These are phyloP conservation scores for Phytophthora hybrid DNA, from an alignment of 352 stramenopile genomes.

Conservation along the genomic window DNA sequence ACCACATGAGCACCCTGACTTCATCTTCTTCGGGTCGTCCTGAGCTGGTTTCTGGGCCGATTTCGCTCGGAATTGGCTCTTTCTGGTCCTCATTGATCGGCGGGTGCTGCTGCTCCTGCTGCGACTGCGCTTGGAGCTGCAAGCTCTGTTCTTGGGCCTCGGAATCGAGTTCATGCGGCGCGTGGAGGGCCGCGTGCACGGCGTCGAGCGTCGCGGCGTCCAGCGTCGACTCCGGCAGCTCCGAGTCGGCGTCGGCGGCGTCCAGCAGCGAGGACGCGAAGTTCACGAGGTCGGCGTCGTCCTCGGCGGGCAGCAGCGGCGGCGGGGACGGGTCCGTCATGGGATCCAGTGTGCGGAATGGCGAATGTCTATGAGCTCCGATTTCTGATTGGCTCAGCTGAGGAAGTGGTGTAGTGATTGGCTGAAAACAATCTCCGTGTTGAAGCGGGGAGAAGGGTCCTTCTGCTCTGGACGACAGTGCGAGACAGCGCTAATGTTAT, in stretches of 20 bases:
- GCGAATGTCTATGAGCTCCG: not conserved
- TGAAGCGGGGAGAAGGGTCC: slow-evolving; percentile 11
- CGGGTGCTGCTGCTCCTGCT: not conserved
- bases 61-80: slow-evolving; percentile 7
- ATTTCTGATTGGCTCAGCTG: not conserved
- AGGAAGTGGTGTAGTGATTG: not conserved
- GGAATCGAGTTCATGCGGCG: slow-evolving; percentile 13
- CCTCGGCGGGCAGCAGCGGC: slow-evolving; percentile 6
- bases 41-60: not conserved
- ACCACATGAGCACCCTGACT: slow-evolving; percentile 89
- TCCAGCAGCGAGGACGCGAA: slow-evolving; percentile 55
- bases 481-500: not conserved
- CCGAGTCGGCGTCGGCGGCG: slow-evolving; percentile 38
- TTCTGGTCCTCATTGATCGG: not conserved
- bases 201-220: slow-evolving; percentile 52
- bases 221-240: slow-evolving; percentile 35
- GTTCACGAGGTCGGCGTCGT: slow-evolving; percentile 49
- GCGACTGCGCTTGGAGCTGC: not conserved
- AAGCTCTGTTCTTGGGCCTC: not conserved
- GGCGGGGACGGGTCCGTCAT: slow-evolving; percentile 37
- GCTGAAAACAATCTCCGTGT: not conserved
- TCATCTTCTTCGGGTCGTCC: not conserved
- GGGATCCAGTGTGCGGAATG: not conserved
- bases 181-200: slow-evolving; percentile 46
- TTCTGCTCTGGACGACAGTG: not conserved